Base-by-base conservation (phyloP, 345 rosid species). In the Schrenkiella parvula region DNA sequence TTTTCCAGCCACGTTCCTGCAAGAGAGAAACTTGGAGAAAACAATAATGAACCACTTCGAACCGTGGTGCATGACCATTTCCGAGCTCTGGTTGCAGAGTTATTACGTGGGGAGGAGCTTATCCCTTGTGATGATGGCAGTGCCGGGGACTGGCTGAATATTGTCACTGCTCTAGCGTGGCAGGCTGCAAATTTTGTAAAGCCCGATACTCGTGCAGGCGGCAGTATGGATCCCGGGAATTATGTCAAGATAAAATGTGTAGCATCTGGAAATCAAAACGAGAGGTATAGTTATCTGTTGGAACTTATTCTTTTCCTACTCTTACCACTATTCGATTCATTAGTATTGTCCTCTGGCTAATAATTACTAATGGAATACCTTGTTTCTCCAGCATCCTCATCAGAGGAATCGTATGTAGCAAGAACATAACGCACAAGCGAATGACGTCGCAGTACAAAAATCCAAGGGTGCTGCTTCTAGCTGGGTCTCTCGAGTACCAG, bases 171-270 rank as follows among this genome's bases (percentile, higher is more conserved):
- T 66, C 38, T 92, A 70, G 96, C 99, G 11, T 90, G 93, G 97
- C 96, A 92, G 82, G 98, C 98, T 77, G 99, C 99, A 0, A 90
- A 71, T 75, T 95, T 84, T 77, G 96, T 95, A 68, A 95, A 88
- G 78, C 99, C 99, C 10, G 97, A 95, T 81, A 95, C 97, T 68
- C 88, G 97, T 80, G 85, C 79, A 70, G 99, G 98, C 22, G 99
- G 98, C 71, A 95, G 98, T 81, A 95, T 95, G 99, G 99, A 95
- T 81, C 99, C 99, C 3, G 89, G 74, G 61, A 80, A 95, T 69
- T 95, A 95, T 76, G 96, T 95, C 72, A 92, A 95, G 80, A 87
- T 95, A 54, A 95, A 95, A 75, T 95, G 99, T 76, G 83, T 95
- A 67, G 92, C 98, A 48, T 82, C 90, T 1, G 99, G 98, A 80